Base-by-base conservation (phyloP, 371 early-diverging fungal species). In the Mucor lusitanicus region DNA sequence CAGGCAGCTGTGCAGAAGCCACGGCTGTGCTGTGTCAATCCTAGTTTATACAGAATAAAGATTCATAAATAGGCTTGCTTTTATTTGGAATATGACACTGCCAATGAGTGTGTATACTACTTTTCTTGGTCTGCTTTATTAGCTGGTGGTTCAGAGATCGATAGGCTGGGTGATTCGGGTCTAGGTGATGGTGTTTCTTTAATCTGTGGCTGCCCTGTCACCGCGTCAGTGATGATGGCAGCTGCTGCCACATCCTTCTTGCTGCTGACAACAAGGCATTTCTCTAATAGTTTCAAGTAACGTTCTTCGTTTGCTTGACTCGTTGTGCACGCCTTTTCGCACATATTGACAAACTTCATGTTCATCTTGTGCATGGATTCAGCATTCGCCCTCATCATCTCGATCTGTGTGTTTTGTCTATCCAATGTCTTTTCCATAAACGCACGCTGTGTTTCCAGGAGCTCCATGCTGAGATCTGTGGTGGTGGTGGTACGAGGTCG, bases 1-100 rank as follows among this genome's bases (percentile, higher is more conserved):
- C 69, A 21, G 64, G 64, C 8, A 19, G 7, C 2, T 71, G 72
- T 60, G 12, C 60, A 35, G 65, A 67, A 3, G 68, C 64, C n/a
- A 21, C 44, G 6, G 32, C 50, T 21, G 59, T 68, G 0, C 25
- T 72, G 11, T 72, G 72, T 39, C 57, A 62, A 68, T 27, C 39
- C 17, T 61, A 35, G 48, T 25, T 33, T 33, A 33, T 33, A 33
- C 42, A 44, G 1, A 44, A 44, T n/a, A 44, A 44, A 44, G 2
- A 0, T 42, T n/a, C n/a, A 42, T 6, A 42, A 17, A 42, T 42
- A n/a, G 0, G 42, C 1, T n/a, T 42, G 33, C 8, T 33, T 33
- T 8, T 33, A 30, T 2, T 30, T 2, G 30, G 30, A 6, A 6
- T 2, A 30, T 30, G 30, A 6, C 30, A 30, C 30, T 30, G 5